Percentiles rank a stretch among this genome's conserved stretches.
phyloP scores from a whole-genome alignment of 768 basidiomycete species.

The Termitomyces titanicus region DNA sequence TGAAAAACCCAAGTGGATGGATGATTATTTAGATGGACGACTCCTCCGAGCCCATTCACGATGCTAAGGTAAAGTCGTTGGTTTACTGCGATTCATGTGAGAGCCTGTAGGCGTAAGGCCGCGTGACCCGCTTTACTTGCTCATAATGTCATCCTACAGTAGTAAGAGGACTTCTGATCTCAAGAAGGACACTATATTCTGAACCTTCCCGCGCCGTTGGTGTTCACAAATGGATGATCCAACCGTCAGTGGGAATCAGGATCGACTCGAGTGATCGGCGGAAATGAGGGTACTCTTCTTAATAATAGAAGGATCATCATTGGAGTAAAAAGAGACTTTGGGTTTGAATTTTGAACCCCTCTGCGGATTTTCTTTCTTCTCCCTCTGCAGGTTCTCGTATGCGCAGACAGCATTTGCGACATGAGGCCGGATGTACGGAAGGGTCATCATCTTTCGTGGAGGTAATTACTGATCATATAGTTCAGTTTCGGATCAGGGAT shows the following conservation, averaged over 20 bases:
- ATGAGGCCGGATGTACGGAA: background rate
- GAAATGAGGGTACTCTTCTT: constrained; percentile 5
- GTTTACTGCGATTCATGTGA: background rate
- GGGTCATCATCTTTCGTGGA: background rate
- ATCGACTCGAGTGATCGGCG: background rate
- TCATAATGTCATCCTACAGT: background rate
- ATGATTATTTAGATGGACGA: background rate
- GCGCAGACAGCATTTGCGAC: background rate
- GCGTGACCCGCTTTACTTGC: background rate
- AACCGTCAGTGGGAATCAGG: background rate
- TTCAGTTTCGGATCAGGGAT: background rate
- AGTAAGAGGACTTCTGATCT: background rate
- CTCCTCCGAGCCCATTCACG: background rate
- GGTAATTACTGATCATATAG: background rate
- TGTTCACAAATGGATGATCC: background rate
- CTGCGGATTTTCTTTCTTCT: background rate
- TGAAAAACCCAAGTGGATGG: background rate
- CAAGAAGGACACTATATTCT: background rate
- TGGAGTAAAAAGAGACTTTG: background rate
- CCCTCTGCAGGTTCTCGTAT: background rate
- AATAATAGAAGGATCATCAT: background rate
- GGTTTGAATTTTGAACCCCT: background rate
- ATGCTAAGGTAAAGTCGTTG: background rate
- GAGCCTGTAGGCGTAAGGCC: background rate
- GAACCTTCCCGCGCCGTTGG: background rate